A percentile compares a stretch with the other conserved stretches of the same genome.
Evolutionary conservation across 2,329 filamentous ascomycete genomes (phyloP).

Genomic region (Monilinia laxa): DNA sequence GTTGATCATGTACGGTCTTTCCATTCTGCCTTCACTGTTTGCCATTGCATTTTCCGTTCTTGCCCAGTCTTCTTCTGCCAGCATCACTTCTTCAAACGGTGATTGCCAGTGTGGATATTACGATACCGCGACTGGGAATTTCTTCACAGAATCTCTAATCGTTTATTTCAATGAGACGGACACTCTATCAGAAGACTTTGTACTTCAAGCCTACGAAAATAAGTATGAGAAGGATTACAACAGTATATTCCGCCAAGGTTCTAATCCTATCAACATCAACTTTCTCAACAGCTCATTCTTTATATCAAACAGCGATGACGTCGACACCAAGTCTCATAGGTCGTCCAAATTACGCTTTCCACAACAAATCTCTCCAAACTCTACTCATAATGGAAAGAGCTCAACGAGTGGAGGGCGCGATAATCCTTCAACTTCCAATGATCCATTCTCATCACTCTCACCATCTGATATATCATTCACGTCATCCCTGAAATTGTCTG

Average conservation of each 20-base stretch:
- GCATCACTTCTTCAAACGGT: constrained; percentile 28
- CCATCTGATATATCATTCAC: not conserved
- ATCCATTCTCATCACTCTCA: not conserved
- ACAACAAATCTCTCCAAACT: not conserved
- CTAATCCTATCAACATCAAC: constrained; percentile 44
- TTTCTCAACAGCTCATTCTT: constrained; percentile 35
- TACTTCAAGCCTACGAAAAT: constrained; percentile 45
- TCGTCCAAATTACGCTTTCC: not conserved
- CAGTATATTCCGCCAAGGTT: constrained; percentile 46
- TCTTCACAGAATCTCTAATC: constrained; percentile 50
- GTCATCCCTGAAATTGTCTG: constrained; percentile 22
- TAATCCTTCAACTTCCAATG: not conserved
- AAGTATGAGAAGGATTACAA: constrained; percentile 50
- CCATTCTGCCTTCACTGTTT: constrained; percentile 9
- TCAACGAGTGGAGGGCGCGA: too few species aligned
- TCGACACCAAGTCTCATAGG: not conserved
- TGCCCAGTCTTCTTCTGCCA: not conserved
- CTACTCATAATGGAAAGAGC: not conserved
- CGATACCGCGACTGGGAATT: constrained; percentile 42
- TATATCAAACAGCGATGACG: not conserved
- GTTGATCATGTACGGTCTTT: constrained; percentile 4
- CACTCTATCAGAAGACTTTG: constrained; percentile 41
- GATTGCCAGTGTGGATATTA: constrained; percentile 49
- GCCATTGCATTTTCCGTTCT: not conserved
- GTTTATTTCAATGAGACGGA: constrained; percentile 52